phyloP scores from a whole-genome alignment of 176 grass and related monocot genomes.

The Canna indica region DNA sequence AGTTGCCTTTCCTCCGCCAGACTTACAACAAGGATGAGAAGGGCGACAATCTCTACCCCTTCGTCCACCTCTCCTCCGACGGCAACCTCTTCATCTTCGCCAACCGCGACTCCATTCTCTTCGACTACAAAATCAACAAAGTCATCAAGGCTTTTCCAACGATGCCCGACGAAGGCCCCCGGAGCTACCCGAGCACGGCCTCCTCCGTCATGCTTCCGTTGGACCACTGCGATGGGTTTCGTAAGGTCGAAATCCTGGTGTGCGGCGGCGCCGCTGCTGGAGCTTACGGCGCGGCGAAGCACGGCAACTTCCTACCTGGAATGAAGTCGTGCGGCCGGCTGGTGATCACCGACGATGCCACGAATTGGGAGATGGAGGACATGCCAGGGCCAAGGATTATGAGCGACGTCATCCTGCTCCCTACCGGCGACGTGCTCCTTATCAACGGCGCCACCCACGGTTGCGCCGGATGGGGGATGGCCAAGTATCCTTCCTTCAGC shows the following conservation, averaged over 20 bases:
- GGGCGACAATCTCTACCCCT: constrained; percentile 32
- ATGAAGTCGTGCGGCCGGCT: constrained; percentile 28
- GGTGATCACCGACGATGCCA: constrained; percentile 4
- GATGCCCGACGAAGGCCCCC: constrained; percentile 28
- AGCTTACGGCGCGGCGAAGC: constrained; percentile 13
- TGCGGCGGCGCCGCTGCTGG: constrained; percentile 27
- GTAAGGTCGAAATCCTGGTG: constrained; percentile 28
- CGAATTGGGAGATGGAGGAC: constrained; percentile 7
- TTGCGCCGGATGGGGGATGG: constrained; percentile 13
- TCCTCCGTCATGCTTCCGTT: constrained; percentile 37
- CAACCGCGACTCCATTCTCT: constrained; percentile 36
- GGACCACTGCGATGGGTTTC: constrained; percentile 28
- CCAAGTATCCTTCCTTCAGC: not conserved
- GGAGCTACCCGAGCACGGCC: constrained; percentile 36
- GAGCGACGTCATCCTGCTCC: constrained; percentile 17
- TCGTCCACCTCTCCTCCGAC: constrained; percentile 34
- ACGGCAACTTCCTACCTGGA: constrained; percentile 6
- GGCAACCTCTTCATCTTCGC: constrained; percentile 40
- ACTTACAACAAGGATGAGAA: constrained; percentile 14
- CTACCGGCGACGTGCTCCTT: constrained; percentile 2
- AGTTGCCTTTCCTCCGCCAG: constrained; percentile 31
- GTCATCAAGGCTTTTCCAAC: constrained; percentile 28
- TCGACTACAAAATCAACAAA: constrained; percentile 18
- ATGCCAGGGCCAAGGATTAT: constrained; percentile 14
- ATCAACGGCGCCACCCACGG: constrained; percentile 13